Conservation (phyloP, 2,329 filamentous ascomycete species). For the Trichoderma breve region DNA sequence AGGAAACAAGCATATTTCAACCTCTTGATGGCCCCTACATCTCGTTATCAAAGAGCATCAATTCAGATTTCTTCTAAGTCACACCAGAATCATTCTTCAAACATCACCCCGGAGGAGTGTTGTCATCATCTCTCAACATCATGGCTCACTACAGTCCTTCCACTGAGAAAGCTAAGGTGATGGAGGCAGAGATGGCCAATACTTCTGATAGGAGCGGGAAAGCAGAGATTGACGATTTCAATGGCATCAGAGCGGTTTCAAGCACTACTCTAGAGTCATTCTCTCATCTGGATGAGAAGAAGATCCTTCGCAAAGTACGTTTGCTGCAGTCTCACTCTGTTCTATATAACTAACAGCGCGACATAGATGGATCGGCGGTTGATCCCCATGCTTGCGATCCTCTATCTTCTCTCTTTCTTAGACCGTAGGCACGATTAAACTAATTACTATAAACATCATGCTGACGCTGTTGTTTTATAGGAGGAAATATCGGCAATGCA, state of each 20-base stretch:
- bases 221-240: not conserved
- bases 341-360: not conserved
- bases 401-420: conserved; percentile 68
- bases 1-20: not conserved
- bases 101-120: not conserved
- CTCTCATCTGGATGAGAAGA: conserved; percentile 1
- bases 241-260: not conserved
- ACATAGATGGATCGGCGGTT: conserved; percentile 50
- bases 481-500: conserved; percentile 64
- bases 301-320: conserved; percentile 4
- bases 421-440: conserved; percentile 46
- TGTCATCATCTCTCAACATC: not conserved
- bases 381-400: conserved; percentile 61
- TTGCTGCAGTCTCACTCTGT: not conserved
- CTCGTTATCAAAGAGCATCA: not conserved
- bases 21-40: not conserved
- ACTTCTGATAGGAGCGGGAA: not conserved
- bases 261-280: not conserved
- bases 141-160: not conserved
- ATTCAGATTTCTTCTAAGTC: not conserved
- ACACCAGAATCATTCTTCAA: not conserved
- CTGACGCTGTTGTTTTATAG: conserved; percentile 19
- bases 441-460: not conserved
- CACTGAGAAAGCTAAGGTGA: not conserved
- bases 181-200: not conserved